phyloP scores from a whole-genome alignment of 495 filamentous ascomycete genomes.

The Penicillium paradoxum region DNA sequence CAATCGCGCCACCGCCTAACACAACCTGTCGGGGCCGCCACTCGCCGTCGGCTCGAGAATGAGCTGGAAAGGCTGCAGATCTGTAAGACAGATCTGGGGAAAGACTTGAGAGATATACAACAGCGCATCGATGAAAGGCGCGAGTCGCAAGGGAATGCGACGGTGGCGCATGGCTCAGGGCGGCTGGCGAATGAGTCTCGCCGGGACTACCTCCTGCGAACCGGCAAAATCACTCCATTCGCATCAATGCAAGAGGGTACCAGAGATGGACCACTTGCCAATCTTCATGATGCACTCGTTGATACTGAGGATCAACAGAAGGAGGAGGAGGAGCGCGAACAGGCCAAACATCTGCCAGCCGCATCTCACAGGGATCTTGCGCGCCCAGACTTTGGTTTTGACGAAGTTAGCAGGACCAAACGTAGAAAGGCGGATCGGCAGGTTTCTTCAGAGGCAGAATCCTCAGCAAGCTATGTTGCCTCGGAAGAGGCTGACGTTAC shows the following conservation, averaged over 20 bases:
- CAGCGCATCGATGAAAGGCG: constrained; percentile 71
- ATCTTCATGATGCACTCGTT: constrained; percentile 65
- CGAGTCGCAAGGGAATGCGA: constrained; percentile 40
- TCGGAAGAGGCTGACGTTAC: constrained; percentile 27
- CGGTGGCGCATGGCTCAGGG: constrained; percentile 42
- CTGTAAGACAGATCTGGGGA: constrained; percentile 54
- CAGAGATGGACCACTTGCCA: constrained; percentile 51
- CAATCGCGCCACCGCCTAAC: constrained; percentile 47
- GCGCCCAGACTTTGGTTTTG: constrained; percentile 70
- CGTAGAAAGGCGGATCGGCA: constrained; percentile 32
- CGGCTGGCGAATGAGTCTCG: constrained; percentile 73
- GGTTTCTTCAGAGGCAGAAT: constrained; percentile 36
- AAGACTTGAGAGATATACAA: constrained; percentile 73
- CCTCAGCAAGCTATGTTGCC: constrained; percentile 38
- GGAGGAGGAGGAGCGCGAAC: constrained; percentile 51
- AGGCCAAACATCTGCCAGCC: constrained; percentile 36
- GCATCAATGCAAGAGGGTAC: constrained; percentile 58
- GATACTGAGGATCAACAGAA: constrained; percentile 67
- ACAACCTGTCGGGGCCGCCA: constrained; percentile 44
- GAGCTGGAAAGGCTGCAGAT: constrained; percentile 61
- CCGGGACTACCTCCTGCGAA: constrained; percentile 86
- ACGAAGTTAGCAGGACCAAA: constrained; percentile 38
- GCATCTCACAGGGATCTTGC: constrained; percentile 78
- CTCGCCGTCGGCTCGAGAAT: constrained; percentile 47
- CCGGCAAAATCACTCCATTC: constrained; percentile 96